Evolutionary conservation across 2,329 filamentous ascomycete species (phyloP), one percentile per base, ranked within the genome.

Genomic region (Hansfordia pulvinata): DNA sequence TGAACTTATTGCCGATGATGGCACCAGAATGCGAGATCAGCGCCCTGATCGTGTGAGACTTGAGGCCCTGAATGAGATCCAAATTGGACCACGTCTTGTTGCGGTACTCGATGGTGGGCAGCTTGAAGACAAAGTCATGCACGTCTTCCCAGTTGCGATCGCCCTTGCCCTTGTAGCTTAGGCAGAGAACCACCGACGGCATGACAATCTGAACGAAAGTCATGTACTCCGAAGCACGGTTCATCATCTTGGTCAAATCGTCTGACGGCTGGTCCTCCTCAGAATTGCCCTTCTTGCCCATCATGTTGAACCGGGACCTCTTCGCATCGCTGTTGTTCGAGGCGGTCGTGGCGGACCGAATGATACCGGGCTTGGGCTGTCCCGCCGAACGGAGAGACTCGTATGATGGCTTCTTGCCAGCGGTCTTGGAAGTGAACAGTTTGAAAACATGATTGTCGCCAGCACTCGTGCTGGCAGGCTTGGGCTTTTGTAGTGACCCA

Each of bases 51-150:
- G 96, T 81, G 24, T 93, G 86, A 47, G 86, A 92, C 58, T 98
- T 96, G 28, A 98, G 65, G 10, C 85, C 80, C 25, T 96, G 64
- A 1, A 88, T 86, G 8, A 98, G 70, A 44, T 98, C 90, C 6
- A 98, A 68, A 49, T 96, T 98, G 6, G 85, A 94, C 90, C 90
- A 98, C 7, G 86, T 96, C 62, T 98, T 98, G 64, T 98, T 98
- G 36, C 84, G 75, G 58, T 93, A 96, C 50, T 98, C 90, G 24
- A 98, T 76, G 3, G 81, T 79, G 4, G 90, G 90, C 55, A 98
- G 72, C 18, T 84, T 76, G 68, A 98, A 98, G 25, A 98, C 90
- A 40, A 98, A 92, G 46, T 96, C 79, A 53, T 98, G 88, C 10
- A 98, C 79, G 51, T 98, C 92, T 55, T 94, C 85, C 30, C 98